phyloP scores from a whole-genome alignment of 495 filamentous ascomycete genomes.

The Cetradonia linearis region DNA sequence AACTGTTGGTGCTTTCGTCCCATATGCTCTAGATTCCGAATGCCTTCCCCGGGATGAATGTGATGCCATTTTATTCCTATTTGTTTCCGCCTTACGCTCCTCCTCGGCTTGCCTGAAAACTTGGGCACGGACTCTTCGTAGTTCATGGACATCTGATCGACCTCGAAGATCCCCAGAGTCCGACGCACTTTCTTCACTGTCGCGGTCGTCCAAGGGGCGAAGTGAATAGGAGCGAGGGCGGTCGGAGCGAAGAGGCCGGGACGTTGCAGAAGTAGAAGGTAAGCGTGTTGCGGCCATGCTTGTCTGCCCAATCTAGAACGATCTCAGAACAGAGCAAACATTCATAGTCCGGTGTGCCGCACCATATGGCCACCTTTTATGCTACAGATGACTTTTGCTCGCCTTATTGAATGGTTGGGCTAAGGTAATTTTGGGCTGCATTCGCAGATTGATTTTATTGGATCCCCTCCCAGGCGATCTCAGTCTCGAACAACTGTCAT shows the following conservation, averaged over 20 bases:
- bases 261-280: background rate
- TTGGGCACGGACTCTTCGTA: conserved; percentile 13
- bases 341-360: background rate
- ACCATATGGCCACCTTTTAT: conserved; percentile 7
- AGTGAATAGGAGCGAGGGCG: background rate
- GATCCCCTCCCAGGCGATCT: conserved; percentile 1
- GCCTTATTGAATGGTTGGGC: conserved; percentile 11
- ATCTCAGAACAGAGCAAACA: conserved; percentile 6
- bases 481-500: background rate
- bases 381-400: background rate
- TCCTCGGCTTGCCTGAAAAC: conserved; percentile 1
- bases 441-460: conserved; percentile 2
- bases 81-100: conserved; percentile 2
- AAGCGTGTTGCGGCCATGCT: conserved; percentile 4
- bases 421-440: background rate
- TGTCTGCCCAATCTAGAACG: conserved; percentile 10
- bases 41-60: conserved; percentile 8
- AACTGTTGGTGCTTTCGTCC: conserved; percentile 4
- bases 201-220: background rate
- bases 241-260: background rate
- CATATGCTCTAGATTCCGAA: background rate
- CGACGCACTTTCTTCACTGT: background rate
- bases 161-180: background rate
- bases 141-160: conserved; percentile 1
- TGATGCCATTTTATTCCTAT: conserved; percentile 10